Evolutionary conservation across 2,329 filamentous ascomycete genomes (phyloP).

Genomic region (Talaromyces pinophilus): DNA sequence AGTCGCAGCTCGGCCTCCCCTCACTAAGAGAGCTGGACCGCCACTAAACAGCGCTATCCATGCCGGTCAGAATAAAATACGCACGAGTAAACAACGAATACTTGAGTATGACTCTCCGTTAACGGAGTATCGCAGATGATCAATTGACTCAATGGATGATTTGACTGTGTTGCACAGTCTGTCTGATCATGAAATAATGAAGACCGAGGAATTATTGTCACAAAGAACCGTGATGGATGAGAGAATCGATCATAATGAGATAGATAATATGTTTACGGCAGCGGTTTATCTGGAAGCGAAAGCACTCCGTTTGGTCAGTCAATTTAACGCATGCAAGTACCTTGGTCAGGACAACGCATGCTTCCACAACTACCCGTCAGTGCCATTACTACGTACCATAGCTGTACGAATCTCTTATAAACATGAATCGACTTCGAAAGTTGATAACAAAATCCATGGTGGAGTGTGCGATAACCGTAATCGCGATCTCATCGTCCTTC

Average conservation of each 20-base stretch:
- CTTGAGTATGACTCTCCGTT: background rate
- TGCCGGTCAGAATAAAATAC: background rate
- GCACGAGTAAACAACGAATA: background rate
- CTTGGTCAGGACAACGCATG: background rate
- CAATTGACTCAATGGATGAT: background rate
- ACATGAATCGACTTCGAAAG: background rate
- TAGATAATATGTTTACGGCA: background rate
- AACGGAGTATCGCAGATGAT: background rate
- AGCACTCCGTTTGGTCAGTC: background rate
- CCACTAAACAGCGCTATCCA: background rate
- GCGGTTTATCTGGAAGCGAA: conserved; percentile 1
- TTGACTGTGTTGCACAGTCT: background rate
- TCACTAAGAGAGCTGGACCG: conserved; percentile 4
- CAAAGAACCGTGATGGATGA: background rate
- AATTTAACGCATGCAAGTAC: conserved; percentile 2
- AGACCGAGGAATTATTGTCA: background rate
- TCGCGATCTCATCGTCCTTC: background rate
- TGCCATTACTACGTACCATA: background rate
- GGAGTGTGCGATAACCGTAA: background rate
- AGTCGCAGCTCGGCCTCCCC: conserved; percentile 11
- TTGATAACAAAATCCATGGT: background rate
- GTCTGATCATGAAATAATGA: background rate
- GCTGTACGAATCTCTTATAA: background rate
- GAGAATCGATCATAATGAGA: background rate
- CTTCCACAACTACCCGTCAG: background rate